Conservation (phyloP, 768 basidiomycete genomes). For the Hypholoma fasciculare region DNA sequence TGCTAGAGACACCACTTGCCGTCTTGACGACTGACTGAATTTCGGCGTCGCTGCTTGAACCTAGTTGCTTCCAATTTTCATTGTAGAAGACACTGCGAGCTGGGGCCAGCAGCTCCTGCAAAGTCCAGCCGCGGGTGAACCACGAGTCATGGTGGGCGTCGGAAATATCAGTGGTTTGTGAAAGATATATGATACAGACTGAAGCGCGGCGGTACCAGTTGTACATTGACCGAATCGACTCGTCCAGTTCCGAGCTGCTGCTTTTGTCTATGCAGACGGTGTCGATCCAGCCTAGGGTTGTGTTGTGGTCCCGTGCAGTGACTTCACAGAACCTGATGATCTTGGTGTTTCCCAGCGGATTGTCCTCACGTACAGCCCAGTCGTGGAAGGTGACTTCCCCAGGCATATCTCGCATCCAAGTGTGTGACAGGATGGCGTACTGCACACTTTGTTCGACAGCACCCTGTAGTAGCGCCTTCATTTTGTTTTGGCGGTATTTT, state of each 20-base stretch:
- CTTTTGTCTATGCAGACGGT: slow-evolving; percentile 15
- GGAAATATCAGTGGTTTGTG: slow-evolving; percentile 2
- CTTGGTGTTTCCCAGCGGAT: too few relatives aligned
- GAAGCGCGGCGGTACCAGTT: slow-evolving; percentile 8
- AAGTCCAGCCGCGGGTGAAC: slow-evolving; percentile 17
- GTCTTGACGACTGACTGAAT: background rate
- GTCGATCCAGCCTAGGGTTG: slow-evolving; percentile 11
- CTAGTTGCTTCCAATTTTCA: slow-evolving; percentile 4
- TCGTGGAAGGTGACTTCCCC: too few relatives aligned
- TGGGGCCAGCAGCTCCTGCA: slow-evolving; percentile 15
- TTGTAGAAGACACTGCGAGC: slow-evolving; percentile 4
- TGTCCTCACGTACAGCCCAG: too few relatives aligned
- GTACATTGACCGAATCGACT: slow-evolving; percentile 16
- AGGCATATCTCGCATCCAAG: too few relatives aligned
- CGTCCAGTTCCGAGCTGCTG: slow-evolving; percentile 14
- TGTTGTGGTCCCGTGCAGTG: slow-evolving; percentile 1
- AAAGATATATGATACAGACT: slow-evolving; percentile 10
- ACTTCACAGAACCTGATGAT: background rate
- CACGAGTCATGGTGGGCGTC: slow-evolving; percentile 5
- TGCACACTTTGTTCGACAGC: too few relatives aligned
- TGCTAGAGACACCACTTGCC: slow-evolving; percentile 3
- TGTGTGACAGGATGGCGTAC: too few relatives aligned
- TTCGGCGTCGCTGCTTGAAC: background rate
- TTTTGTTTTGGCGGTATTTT: too few relatives aligned
- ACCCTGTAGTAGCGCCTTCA: too few relatives aligned